A percentile compares a stretch with the other conserved stretches of the same genome.
phyloP scores from a whole-genome alignment of 331 rosid species.

The Malus hybrid region DNA sequence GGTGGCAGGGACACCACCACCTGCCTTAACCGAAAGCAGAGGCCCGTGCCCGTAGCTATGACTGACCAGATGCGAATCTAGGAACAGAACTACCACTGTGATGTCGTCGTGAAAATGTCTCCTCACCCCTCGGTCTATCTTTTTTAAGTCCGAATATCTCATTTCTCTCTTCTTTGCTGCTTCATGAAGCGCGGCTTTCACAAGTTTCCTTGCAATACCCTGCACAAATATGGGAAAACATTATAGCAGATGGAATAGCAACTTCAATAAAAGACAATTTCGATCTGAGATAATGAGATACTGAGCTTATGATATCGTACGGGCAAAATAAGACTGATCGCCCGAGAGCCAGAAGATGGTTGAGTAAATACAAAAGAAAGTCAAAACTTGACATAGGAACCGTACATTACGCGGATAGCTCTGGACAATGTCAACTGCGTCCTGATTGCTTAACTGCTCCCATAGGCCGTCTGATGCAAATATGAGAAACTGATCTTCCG shows the following conservation, averaged over 20 bases:
- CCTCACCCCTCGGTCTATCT: slow-evolving; percentile 89
- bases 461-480: slow-evolving; percentile 97
- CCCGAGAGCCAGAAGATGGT: not conserved
- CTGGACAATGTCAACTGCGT: slow-evolving; percentile 82
- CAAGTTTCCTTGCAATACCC: slow-evolving; percentile 81
- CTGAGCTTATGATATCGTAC: not conserved
- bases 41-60: slow-evolving; percentile 45
- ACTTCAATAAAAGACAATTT: not conserved
- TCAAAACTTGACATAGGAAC: slow-evolving; percentile 4
- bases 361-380: not conserved
- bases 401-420: slow-evolving; percentile 71
- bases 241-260: not conserved
- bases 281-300: not conserved
- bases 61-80: slow-evolving; percentile 50
- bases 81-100: slow-evolving; percentile 83
- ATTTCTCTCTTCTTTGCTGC: slow-evolving; percentile 97
- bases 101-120: slow-evolving; percentile 98
- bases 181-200: slow-evolving; percentile 68
- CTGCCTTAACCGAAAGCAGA: slow-evolving; percentile 57
- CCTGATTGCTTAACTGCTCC: slow-evolving; percentile 89
- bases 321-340: not conserved
- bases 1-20: slow-evolving; percentile 32
- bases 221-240: slow-evolving; percentile 18
- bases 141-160: slow-evolving; percentile 88
- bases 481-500: slow-evolving; percentile 73